phyloP scores from a whole-genome alignment of 192 early-diverging fungal genomes.

The Backusella parvicylindrica region DNA sequence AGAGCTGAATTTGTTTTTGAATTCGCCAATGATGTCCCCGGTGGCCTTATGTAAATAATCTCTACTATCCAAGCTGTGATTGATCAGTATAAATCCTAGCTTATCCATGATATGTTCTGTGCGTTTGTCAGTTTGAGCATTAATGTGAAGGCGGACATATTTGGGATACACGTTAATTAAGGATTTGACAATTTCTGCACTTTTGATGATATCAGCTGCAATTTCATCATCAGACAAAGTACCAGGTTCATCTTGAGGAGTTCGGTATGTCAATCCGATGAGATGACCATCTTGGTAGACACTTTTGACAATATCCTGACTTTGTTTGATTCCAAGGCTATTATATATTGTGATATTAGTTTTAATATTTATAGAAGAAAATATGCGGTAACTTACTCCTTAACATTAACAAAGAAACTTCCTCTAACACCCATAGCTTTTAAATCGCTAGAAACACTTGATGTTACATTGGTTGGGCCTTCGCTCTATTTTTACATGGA shows the following conservation, averaged over 20 bases:
- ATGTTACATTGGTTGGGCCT: slow-evolving; percentile 43
- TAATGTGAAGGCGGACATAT: slow-evolving; percentile 42
- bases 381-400: background rate
- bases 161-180: slow-evolving; percentile 42
- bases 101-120: slow-evolving; percentile 33
- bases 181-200: slow-evolving; percentile 27
- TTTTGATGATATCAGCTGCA: slow-evolving; percentile 35
- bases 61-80: slow-evolving; percentile 38
- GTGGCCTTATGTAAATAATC: slow-evolving; percentile 40
- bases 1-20: slow-evolving; percentile 28
- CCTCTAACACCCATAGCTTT: slow-evolving; percentile 37
- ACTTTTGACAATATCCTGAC: slow-evolving; percentile 36
- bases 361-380: background rate
- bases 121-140: slow-evolving; percentile 30
- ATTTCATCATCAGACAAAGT: slow-evolving; percentile 33
- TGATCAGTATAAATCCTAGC: slow-evolving; percentile 39
- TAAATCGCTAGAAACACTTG: slow-evolving; percentile 36
- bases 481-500: slow-evolving; percentile 27
- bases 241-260: slow-evolving; percentile 38
- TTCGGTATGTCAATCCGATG: slow-evolving; percentile 46
- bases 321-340: slow-evolving; percentile 40
- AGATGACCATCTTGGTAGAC: slow-evolving; percentile 42
- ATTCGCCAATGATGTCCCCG: slow-evolving; percentile 27
- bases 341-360: slow-evolving; percentile 16
- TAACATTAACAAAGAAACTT: slow-evolving; percentile 39